A percentile compares a stretch with the other conserved stretches of the same genome.
Conservation (phyloP, 2,329 filamentous ascomycete genomes). For the Phyllosticta capitalensis region DNA sequence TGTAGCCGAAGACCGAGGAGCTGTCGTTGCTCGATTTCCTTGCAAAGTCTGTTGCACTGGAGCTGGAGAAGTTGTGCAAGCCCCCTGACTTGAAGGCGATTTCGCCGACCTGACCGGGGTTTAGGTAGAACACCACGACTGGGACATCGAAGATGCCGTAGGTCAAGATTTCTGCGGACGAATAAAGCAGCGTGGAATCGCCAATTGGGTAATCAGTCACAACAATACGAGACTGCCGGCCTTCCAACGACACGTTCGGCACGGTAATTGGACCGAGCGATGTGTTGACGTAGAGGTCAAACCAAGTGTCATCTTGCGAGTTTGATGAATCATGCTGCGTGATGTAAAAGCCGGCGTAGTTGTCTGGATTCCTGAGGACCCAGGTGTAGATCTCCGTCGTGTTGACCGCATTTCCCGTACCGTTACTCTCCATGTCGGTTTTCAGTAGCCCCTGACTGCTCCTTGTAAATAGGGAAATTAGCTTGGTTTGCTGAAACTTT, state of each 20-base stretch:
- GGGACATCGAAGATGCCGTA: conserved; percentile 29
- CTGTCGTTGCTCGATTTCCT: conserved; percentile 31
- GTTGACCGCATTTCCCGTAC: conserved; percentile 41
- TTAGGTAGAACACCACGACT: conserved; percentile 31
- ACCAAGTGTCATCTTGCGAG: conserved; percentile 41
- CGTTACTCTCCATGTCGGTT: conserved; percentile 45
- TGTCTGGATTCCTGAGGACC: conserved; percentile 51
- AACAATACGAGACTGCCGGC: conserved; percentile 53
- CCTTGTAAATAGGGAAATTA: conserved; percentile 50
- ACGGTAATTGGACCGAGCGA: conserved; percentile 46
- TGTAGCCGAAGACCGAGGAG: conserved; percentile 20
- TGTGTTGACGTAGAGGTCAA: conserved; percentile 47
- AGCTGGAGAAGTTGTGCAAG: conserved; percentile 31
- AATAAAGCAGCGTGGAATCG: conserved; percentile 42
- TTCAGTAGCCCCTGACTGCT: conserved; percentile 48
- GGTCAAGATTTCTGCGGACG: conserved; percentile 42
- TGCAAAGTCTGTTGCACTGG: conserved; percentile 32
- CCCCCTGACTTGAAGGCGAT: conserved; percentile 28
- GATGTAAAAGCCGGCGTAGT: conserved; percentile 50
- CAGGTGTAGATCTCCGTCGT: conserved; percentile 43
- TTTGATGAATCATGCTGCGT: conserved; percentile 46
- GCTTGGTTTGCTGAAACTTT: conserved; percentile 56
- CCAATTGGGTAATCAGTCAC: conserved; percentile 52
- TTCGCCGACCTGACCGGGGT: conserved; percentile 31
- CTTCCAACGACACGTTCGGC: conserved; percentile 49